Base-by-base conservation (phyloP, 192 early-diverging fungal genomes). In the Mortierella antarctica region DNA sequence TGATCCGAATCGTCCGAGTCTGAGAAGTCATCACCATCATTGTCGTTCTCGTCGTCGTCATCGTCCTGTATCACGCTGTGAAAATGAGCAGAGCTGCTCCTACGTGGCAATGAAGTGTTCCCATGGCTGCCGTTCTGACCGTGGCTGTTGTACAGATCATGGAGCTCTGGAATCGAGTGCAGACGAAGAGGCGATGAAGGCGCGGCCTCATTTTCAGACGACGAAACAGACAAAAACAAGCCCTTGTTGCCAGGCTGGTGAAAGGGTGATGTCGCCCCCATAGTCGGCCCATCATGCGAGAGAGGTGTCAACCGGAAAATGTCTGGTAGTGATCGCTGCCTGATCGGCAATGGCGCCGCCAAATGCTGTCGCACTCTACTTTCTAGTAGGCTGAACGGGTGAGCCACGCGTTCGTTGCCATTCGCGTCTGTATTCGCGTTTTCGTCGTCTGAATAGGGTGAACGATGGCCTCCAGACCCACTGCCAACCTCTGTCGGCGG, bases 1-100 rank as follows among this genome's bases (percentile, higher is more conserved):
- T 79, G 76, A 11, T 79, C 76, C 11, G 58, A 61, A 12, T 86
- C 83, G 55, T 87, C 83, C 7, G 80, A 66, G 52, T 86, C 86
- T 39, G 75, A 75, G 45, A 71, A 67, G 13, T 57, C 49, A 9
- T 65, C 70, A 13, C 57, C 62, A 17, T 62, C 52, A 5, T 49
- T 55, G 20, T 69, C 54, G 10, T 49, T 31, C 31, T 31, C 49
- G 12, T 65, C 70, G 13, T 62, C 62, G 13, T 67, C 52, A 6
- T 49, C 54, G 20, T 69, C 54, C 13, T 49, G n/a, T 4, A 65
- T 48, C 8, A 58, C 68, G 20, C 66, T 63, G 52, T 65, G 46
- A 18, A 55, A 42, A 52, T 65, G 64, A n/a, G 62, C 62, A 60
- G 59, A 51, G 46, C 68, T 70, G 13, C 53, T 31, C 47, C 71